Percentiles rank a stretch among this genome's conserved stretches.
phyloP scores from a whole-genome alignment of 805 yeast species.

The Candida sakaeoensis region DNA sequence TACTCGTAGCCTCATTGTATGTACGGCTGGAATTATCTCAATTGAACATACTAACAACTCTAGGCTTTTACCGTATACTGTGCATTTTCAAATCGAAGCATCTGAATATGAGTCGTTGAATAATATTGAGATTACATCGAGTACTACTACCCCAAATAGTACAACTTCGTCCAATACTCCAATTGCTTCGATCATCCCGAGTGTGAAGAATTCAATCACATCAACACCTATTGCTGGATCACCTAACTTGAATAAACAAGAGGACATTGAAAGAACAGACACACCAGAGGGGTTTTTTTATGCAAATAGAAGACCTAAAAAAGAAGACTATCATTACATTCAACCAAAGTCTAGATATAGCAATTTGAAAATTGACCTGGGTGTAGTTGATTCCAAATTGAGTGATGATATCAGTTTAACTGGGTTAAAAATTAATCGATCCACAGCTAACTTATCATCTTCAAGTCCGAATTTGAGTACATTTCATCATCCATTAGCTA shows the following conservation, averaged over 20 bases:
- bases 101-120: slow-evolving; percentile 11
- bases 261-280: slow-evolving; percentile 13
- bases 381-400: slow-evolving; percentile 37
- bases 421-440: slow-evolving; percentile 32
- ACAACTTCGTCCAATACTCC: slow-evolving; percentile 7
- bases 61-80: slow-evolving; percentile 71
- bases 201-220: slow-evolving; percentile 12
- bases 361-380: slow-evolving; percentile 22
- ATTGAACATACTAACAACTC: slow-evolving; percentile 7
- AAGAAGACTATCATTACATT: slow-evolving; percentile 27
- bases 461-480: slow-evolving; percentile 10
- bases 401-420: slow-evolving; percentile 30
- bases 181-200: not conserved
- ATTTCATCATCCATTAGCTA: slow-evolving; percentile 1
- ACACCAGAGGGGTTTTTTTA: slow-evolving; percentile 56
- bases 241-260: not conserved
- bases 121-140: slow-evolving; percentile 14
- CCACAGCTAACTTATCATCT: slow-evolving; percentile 21
- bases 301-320: slow-evolving; percentile 10
- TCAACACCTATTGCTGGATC: slow-evolving; percentile 14
- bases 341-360: slow-evolving; percentile 44
- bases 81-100: slow-evolving; percentile 53
- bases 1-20: slow-evolving; percentile 66
- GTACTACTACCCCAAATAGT: slow-evolving; percentile 9
- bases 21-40: slow-evolving; percentile 21